Conservation (phyloP, 2,329 filamentous ascomycete species). For the Coleophoma cylindrospora region DNA sequence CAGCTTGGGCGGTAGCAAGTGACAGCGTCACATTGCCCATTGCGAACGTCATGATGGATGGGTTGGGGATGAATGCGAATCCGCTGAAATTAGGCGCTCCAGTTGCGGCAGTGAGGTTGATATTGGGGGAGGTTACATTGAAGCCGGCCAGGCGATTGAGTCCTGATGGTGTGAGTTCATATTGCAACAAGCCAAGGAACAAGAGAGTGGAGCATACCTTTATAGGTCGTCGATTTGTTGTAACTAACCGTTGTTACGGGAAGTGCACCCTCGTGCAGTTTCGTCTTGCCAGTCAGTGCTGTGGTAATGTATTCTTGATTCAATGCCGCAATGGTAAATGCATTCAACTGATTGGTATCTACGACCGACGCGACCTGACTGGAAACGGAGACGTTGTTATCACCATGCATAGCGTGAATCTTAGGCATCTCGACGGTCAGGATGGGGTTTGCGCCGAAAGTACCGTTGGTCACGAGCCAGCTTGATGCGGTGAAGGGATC, state of each 20-base stretch:
- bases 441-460: conserved; percentile 17
- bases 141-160: conserved; percentile 52
- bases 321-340: conserved; percentile 43
- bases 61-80: conserved; percentile 52
- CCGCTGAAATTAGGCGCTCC: conserved; percentile 47
- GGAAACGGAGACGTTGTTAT: conserved; percentile 36
- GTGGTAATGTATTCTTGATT: conserved; percentile 41
- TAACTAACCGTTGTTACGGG: conserved; percentile 46
- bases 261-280: conserved; percentile 43
- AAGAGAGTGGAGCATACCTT: conserved; percentile 32
- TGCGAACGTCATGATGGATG: conserved; percentile 48
- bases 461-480: conserved; percentile 35
- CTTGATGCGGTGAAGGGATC: conserved; percentile 47
- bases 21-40: conserved; percentile 54
- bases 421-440: conserved; percentile 20
- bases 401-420: conserved; percentile 22
- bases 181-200: no score
- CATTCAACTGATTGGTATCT: conserved; percentile 38
- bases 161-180: conserved; percentile 30
- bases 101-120: conserved; percentile 31
- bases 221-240: conserved; percentile 51
- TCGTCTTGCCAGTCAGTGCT: conserved; percentile 44
- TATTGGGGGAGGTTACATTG: conserved; percentile 39
- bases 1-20: conserved; percentile 33
- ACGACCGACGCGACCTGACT: conserved; percentile 38